phyloP scores from a whole-genome alignment of 257 asterid genomes.

The Forsythia viridissima region DNA sequence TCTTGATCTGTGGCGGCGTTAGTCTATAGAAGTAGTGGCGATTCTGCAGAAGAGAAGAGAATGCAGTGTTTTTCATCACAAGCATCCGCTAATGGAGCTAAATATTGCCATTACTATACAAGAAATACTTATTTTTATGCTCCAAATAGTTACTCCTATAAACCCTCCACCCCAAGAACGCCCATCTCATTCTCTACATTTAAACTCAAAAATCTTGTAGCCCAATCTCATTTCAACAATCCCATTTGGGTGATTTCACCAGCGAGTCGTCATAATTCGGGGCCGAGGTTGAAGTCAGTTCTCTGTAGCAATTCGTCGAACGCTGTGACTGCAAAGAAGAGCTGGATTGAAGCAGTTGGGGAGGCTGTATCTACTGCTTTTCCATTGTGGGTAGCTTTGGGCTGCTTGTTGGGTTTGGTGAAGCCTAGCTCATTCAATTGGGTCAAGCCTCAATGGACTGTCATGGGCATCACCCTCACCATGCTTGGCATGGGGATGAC shows the following conservation, averaged over 20 bases:
- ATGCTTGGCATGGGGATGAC: constrained; percentile 99
- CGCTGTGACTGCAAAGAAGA: constrained; percentile 37
- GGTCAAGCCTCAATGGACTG: constrained; percentile 81
- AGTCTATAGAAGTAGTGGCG: neutral
- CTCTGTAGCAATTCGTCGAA: constrained; percentile 57
- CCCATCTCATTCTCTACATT: constrained; percentile 26
- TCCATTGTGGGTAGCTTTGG: constrained; percentile 86
- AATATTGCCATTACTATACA: constrained; percentile 14
- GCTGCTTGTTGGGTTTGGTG: constrained; percentile 73
- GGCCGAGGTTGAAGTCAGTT: constrained; percentile 23
- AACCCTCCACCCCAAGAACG: constrained; percentile 25
- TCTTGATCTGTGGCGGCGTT: neutral
- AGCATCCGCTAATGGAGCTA: neutral
- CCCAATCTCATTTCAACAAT: constrained; percentile 25
- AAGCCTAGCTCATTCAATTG: constrained; percentile 66
- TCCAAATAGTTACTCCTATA: constrained; percentile 9
- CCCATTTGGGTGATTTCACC: constrained; percentile 19
- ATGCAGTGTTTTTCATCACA: neutral
- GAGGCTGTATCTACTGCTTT: constrained; percentile 75
- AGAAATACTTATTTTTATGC: constrained; percentile 16
- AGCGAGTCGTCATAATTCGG: constrained; percentile 1
- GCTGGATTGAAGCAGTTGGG: constrained; percentile 57
- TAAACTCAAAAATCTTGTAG: constrained; percentile 11
- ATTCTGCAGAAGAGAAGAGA: neutral
- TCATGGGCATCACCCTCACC: constrained; percentile 80